Base-by-base conservation (phyloP, 1,284 basidiomycete species). In the Cutaneotrichosporon dermatis region DNA sequence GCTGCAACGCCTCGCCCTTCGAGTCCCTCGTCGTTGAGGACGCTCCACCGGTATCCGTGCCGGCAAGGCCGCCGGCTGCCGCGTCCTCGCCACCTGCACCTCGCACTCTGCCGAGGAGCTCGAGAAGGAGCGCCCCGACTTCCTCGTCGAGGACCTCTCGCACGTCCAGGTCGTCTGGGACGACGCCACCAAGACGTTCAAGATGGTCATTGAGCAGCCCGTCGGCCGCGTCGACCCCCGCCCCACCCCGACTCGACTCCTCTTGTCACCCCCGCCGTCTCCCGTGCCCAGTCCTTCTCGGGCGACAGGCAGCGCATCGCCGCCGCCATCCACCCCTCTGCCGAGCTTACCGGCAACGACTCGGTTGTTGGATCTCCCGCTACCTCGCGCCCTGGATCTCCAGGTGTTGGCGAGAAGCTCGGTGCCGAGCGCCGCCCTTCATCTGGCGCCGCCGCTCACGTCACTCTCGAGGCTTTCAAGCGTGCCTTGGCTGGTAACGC, bases 21-120 rank as follows among this genome's bases (percentile, higher is more conserved):
- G 73, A 77, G 53, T 78, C 73, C 44, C 62, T 81, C 54, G 79
- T 80, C 44, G 68, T 80, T 13, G 79, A 80, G 64, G 80, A 81
- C 62, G 80, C 80, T 1, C 80, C 1, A 79, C 79, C 6, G 80
- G 80, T 58, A 77, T 81, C 65, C 70, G 72, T 46, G 66, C 78
- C 7, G 80, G 79, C 12, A 75, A 79, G 63, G 80, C 78, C 4
- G 76, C 79, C 0, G 80, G 80, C 59, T 69, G 71, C 54, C 73
- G 72, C 39, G 79, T 81, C 33, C 67, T 79, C 36, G 79, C 79
- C 25, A 77, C 79, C 45, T 79, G 76, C 66, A 81, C 80, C 2
- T 76, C 75, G 1, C 79, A 81, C 67, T 71, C 75, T 33, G 66
- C 72, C 55, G 77, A 73, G 54, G 69, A 73, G 52, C 71, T 79